These are phyloP conservation scores for Xylaria arbuscula DNA, from an alignment of 2,329 filamentous ascomycete species.

Conservation along the genomic window DNA sequence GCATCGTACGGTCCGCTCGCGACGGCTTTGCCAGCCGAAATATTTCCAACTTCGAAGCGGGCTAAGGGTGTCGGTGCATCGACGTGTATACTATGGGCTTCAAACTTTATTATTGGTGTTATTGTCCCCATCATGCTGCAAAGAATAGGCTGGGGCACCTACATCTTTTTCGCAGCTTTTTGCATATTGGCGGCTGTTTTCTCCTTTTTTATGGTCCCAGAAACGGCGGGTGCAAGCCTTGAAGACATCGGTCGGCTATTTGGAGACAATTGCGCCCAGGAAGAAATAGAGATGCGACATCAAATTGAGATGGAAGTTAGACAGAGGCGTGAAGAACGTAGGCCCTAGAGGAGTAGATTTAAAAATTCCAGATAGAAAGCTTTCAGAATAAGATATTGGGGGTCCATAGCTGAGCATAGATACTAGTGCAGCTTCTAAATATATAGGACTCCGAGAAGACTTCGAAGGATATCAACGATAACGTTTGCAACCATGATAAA, in stretches of 20 bases:
- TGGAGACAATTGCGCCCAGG: constrained; percentile 53
- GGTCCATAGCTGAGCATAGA: no score
- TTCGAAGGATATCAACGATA: no score
- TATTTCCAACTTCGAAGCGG: background rate
- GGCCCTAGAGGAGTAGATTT: background rate
- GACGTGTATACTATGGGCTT: background rate
- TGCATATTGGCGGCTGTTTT: constrained; percentile 61
- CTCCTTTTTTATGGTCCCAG: constrained; percentile 66
- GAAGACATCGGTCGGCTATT: constrained; percentile 67
- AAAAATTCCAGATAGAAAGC: no score
- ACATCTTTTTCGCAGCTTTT: constrained; percentile 67
- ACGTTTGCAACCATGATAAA: no score
- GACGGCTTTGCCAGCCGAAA: background rate
- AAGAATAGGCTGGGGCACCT: background rate
- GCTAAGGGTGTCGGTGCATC: background rate
- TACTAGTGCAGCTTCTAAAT: no score
- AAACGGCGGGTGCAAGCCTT: constrained; percentile 66
- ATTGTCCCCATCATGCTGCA: background rate
- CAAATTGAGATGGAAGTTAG: constrained; percentile 10
- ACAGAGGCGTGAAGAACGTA: background rate
- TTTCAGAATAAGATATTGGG: no score
- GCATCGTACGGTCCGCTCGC: background rate
- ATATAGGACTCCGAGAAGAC: no score
- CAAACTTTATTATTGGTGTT: background rate
- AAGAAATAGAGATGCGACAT: constrained; percentile 45